Evolutionary conservation across 2,329 filamentous ascomycete genomes (phyloP).

Genomic region (Phoma sp.): DNA sequence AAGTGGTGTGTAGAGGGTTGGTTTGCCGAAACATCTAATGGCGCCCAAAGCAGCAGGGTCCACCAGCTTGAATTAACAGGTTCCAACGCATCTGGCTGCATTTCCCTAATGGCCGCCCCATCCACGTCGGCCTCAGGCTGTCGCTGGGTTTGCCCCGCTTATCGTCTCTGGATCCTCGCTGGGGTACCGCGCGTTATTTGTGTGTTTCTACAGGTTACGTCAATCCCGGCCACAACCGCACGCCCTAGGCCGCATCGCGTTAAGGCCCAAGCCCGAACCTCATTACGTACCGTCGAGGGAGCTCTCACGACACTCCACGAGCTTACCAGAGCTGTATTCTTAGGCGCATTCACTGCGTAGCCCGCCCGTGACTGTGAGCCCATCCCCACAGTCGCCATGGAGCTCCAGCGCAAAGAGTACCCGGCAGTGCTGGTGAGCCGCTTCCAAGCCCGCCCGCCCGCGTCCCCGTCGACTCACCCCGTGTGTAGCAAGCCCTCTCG

Average conservation of each 20-base stretch:
- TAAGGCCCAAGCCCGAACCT: constrained; percentile 12
- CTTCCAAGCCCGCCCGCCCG: constrained; percentile 23
- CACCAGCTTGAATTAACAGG: constrained; percentile 11
- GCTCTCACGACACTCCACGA: constrained; percentile 40
- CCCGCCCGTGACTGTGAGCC: constrained; percentile 37
- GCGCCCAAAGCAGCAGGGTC: constrained; percentile 19
- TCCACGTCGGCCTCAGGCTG: constrained; percentile 1
- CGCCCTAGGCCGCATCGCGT: constrained; percentile 13
- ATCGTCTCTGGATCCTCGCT: constrained; percentile 9
- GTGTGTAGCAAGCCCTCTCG: constrained; percentile 74
- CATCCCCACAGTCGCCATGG: constrained; percentile 50
- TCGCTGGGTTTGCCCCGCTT: constrained; percentile 12
- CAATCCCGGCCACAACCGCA: constrained; percentile 29
- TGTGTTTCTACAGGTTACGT: constrained; percentile 19
- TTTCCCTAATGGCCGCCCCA: constrained; percentile 3
- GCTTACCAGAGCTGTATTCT: constrained; percentile 26
- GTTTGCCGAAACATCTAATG: constrained; percentile 16
- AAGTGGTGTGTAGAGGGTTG: constrained; percentile 11
- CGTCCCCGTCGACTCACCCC: constrained; percentile 40
- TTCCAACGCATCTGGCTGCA: constrained; percentile 10
- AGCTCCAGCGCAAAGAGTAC: constrained; percentile 87
- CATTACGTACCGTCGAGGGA: constrained; percentile 19
- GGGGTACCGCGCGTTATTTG: constrained; percentile 10
- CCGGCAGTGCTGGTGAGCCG: constrained; percentile 84
- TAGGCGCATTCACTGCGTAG: constrained; percentile 8